phyloP scores from a whole-genome alignment of 1,284 basidiomycete genomes.

The Xerocomus amazonicus region DNA sequence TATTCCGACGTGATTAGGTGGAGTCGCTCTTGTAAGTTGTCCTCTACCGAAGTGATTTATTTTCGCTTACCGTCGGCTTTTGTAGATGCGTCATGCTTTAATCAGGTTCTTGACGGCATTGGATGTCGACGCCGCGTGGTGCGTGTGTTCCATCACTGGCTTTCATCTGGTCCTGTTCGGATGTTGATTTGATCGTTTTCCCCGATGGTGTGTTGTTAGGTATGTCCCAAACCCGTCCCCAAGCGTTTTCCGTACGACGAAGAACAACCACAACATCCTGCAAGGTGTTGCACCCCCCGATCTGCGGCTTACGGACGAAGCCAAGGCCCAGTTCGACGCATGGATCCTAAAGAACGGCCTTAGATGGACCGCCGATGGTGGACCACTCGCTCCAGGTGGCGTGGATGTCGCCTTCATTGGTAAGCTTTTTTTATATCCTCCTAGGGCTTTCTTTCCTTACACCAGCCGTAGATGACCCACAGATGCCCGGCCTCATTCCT shows the following conservation, averaged over 20 bases:
- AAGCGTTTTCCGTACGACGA: constrained; percentile 83
- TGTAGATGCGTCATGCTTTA: constrained; percentile 83
- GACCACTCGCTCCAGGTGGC: constrained; percentile 71
- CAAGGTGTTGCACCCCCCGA: constrained; percentile 79
- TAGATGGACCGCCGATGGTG: constrained; percentile 78
- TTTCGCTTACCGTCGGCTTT: constrained; percentile 22
- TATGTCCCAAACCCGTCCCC: constrained; percentile 86
- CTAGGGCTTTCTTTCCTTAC: constrained; percentile 9
- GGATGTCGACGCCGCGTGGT: constrained; percentile 82
- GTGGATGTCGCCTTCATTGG: constrained; percentile 86
- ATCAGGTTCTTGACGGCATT: constrained; percentile 76
- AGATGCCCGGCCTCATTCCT: constrained; percentile 85
- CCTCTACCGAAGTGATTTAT: constrained; percentile 5
- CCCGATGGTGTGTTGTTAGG: constrained; percentile 44
- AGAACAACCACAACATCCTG: constrained; percentile 89
- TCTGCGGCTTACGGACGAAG: constrained; percentile 69
- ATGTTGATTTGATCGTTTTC: constrained; percentile 2
- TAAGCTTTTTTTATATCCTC: constrained; percentile 26
- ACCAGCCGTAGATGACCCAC: constrained; percentile 61
- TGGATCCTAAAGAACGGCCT: constrained; percentile 84
- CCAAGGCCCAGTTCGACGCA: constrained; percentile 77
- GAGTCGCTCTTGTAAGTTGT: constrained; percentile 74
- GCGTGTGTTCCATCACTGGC: constrained; percentile 23
- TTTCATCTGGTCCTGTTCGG: constrained; percentile 3
- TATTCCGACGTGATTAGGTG: constrained; percentile 48